phyloP scores from a whole-genome alignment of 345 rosid genomes.

The Rubroshorea leprosula region DNA sequence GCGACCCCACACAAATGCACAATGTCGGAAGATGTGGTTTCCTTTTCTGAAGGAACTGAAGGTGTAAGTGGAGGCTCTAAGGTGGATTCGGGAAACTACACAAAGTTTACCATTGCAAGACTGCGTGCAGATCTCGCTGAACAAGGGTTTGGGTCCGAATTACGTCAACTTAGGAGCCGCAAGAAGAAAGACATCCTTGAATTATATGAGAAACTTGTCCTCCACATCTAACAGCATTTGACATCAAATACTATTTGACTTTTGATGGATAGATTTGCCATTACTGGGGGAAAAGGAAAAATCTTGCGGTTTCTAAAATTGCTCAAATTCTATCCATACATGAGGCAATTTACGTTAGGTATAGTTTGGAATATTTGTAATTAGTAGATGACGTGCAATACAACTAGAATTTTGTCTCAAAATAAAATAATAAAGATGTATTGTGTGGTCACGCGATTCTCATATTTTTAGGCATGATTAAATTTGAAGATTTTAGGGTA shows the following conservation, averaged over 20 bases:
- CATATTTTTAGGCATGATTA: too few species aligned
- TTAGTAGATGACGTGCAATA: too few species aligned
- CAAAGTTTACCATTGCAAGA: slow-evolving; percentile 30
- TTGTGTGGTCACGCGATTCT: too few species aligned
- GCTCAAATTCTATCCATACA: too few species aligned
- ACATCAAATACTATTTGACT: background rate
- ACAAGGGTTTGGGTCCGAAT: slow-evolving; percentile 33
- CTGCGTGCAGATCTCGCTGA: slow-evolving; percentile 31
- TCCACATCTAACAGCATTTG: slow-evolving; percentile 17
- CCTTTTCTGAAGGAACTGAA: slow-evolving; percentile 2
- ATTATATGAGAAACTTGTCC: slow-evolving; percentile 28
- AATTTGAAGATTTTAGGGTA: too few species aligned
- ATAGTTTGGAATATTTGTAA: too few species aligned
- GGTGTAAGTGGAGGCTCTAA: background rate
- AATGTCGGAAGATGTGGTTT: slow-evolving; percentile 12
- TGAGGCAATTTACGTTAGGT: too few species aligned
- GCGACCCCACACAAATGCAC: slow-evolving; percentile 31
- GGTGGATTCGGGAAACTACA: slow-evolving; percentile 20
- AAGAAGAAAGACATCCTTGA: slow-evolving; percentile 37
- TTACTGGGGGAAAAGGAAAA: too few species aligned
- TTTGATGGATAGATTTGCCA: background rate
- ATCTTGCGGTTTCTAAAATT: too few species aligned
- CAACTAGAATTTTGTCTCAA: too few species aligned
- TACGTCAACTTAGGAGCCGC: slow-evolving; percentile 32
- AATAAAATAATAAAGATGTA: too few species aligned